Conservation (phyloP, 225 moss, liverwort and hornwort genomes). For the Bryum argenteum region DNA sequence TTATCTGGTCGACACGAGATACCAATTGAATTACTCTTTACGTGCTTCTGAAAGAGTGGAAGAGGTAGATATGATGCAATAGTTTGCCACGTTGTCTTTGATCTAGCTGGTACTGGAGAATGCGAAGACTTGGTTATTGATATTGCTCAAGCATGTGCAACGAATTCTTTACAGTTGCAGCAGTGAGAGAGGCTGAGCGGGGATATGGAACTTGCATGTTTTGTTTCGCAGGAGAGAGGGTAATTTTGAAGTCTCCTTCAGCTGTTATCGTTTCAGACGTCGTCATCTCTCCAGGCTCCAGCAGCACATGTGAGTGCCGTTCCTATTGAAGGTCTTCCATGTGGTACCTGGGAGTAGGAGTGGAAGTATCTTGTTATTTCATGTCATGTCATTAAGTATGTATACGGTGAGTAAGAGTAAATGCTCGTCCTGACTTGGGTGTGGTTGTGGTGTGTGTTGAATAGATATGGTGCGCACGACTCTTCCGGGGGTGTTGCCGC, state of each 20-base stretch:
- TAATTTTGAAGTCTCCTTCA: constrained; percentile 67
- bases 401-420: accelerated
- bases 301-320: constrained; percentile 68
- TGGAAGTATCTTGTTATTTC: neutral
- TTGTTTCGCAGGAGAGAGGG: constrained; percentile 70
- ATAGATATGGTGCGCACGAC: constrained; percentile 80
- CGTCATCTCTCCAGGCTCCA: constrained; percentile 61
- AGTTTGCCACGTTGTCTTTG: neutral
- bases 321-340: neutral
- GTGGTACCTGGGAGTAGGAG: neutral
- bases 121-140: neutral
- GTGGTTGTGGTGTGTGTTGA: constrained; percentile 7
- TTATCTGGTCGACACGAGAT: neutral
- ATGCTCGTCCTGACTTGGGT: neutral
- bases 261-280: constrained; percentile 66
- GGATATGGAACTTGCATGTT: constrained; percentile 11
- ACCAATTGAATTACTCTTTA: neutral
- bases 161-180: neutral
- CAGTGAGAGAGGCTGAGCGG: neutral
- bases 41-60: neutral
- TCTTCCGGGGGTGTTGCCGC: constrained; percentile 79
- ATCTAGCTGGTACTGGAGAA: neutral
- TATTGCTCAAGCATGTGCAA: neutral
- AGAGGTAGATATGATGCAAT: neutral
- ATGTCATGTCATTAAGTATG: too few relatives aligned